These are phyloP conservation scores for Dendrobium chrysotoxum DNA, from an alignment of 106 monocot genomes.

Conservation along the genomic window DNA sequence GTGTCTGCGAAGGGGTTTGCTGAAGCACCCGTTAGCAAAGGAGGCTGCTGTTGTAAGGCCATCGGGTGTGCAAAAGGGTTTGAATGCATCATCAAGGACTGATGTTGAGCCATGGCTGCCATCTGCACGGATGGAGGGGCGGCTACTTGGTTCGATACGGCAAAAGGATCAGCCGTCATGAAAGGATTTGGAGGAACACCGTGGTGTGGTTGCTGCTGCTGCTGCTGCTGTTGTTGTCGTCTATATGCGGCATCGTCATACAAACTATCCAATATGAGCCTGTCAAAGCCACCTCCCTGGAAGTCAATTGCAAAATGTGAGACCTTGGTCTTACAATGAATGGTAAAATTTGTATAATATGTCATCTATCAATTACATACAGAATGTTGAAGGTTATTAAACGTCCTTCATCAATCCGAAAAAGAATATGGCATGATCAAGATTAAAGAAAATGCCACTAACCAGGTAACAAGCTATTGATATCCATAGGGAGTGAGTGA, in stretches of 20 bases:
- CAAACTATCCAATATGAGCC: conserved; percentile 61
- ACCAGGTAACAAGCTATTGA: background rate
- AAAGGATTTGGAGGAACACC: conserved; percentile 52
- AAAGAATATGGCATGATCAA: background rate
- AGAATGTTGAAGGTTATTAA: background rate
- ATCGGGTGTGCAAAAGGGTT: conserved; percentile 49
- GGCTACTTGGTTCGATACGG: conserved; percentile 48
- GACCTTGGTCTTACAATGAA: background rate
- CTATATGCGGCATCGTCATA: conserved; percentile 72
- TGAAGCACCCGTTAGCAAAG: conserved; percentile 8
- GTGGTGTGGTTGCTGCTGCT: conserved; percentile 24
- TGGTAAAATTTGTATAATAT: background rate
- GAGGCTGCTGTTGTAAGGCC: conserved; percentile 2
- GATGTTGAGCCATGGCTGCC: conserved; percentile 62
- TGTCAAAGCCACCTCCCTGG: conserved; percentile 77
- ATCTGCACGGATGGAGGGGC: conserved; percentile 60
- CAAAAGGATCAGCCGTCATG: conserved; percentile 50
- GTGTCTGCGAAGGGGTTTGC: conserved; percentile 54
- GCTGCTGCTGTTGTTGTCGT: conserved; percentile 38
- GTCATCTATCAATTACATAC: background rate
- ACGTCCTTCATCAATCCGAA: background rate
- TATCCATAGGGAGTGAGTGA: background rate
- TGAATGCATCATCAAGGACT: conserved; percentile 37
- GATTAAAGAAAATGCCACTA: background rate
- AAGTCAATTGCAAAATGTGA: background rate